Conservation (phyloP, 768 basidiomycete species). For the Mycena maculata region DNA sequence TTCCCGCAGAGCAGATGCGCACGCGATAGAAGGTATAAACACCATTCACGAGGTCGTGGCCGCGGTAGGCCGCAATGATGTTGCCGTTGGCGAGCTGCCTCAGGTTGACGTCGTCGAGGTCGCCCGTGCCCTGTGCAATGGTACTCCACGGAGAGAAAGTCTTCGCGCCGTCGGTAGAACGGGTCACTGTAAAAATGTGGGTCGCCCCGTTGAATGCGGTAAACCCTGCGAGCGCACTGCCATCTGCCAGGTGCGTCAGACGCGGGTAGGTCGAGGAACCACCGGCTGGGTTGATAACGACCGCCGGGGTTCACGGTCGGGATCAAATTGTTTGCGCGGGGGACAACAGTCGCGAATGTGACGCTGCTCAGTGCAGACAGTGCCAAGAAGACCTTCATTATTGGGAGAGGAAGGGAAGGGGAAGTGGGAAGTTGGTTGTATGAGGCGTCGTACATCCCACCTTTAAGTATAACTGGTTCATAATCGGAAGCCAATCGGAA, state of each 20-base stretch:
- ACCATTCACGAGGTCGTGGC: slow-evolving; percentile 26
- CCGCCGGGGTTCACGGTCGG: slow-evolving; percentile 23
- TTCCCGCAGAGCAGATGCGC: not conserved
- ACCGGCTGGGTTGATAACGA: not conserved
- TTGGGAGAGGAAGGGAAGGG: not conserved
- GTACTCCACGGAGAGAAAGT: slow-evolving; percentile 22
- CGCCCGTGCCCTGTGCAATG: slow-evolving; percentile 24
- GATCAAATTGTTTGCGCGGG: slow-evolving; percentile 26
- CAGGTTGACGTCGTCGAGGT: slow-evolving; percentile 31
- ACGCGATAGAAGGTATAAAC: slow-evolving; percentile 19
- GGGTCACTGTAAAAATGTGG: slow-evolving; percentile 22
- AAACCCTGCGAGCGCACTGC: slow-evolving; percentile 23
- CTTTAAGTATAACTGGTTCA: too few species aligned
- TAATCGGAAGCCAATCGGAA: too few species aligned
- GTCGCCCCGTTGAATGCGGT: slow-evolving; percentile 18
- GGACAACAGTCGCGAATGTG: not conserved
- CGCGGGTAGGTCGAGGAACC: slow-evolving; percentile 35
- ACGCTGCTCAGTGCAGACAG: slow-evolving; percentile 9
- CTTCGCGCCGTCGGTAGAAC: slow-evolving; percentile 31
- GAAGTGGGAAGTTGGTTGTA: too few species aligned
- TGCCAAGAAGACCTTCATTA: slow-evolving; percentile 18
- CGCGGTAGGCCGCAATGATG: slow-evolving; percentile 29
- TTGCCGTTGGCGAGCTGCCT: slow-evolving; percentile 29
- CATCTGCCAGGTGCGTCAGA: slow-evolving; percentile 28
- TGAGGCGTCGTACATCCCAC: too few species aligned